These are phyloP conservation scores for Yamadazyma triangularis DNA, from an alignment of 1,139 yeast genomes.

Conservation along the genomic window DNA sequence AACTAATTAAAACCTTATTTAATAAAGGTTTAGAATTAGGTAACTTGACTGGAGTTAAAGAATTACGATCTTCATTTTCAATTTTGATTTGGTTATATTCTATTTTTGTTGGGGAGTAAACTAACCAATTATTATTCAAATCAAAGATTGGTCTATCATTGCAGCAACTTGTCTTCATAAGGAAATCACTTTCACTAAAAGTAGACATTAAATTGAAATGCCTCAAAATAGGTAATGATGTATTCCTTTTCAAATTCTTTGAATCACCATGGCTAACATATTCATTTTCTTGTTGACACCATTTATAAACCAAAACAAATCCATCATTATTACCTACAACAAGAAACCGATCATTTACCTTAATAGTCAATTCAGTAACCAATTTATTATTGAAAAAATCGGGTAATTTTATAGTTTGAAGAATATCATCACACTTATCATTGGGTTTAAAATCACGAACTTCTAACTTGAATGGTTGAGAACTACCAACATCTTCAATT, in stretches of 20 bases:
- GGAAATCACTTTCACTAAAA: slow-evolving; percentile 16
- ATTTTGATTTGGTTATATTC: slow-evolving; percentile 31
- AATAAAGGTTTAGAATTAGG: slow-evolving; percentile 45
- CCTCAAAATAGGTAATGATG: slow-evolving; percentile 21
- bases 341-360: slow-evolving; percentile 17
- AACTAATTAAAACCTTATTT: slow-evolving; percentile 40
- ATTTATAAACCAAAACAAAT: slow-evolving; percentile 15
- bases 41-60: slow-evolving; percentile 41
- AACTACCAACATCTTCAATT: not conserved
- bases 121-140: slow-evolving; percentile 47
- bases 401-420: slow-evolving; percentile 9
- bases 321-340: slow-evolving; percentile 24
- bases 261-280: slow-evolving; percentile 16
- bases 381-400: slow-evolving; percentile 1
- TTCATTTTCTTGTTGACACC: slow-evolving; percentile 3
- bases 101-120: slow-evolving; percentile 39
- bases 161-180: slow-evolving; percentile 31
- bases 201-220: slow-evolving; percentile 10
- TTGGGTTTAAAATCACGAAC: slow-evolving; percentile 1
- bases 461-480: slow-evolving; percentile 1
- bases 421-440: slow-evolving; percentile 1
- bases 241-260: slow-evolving; percentile 20
- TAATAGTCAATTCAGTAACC: slow-evolving; percentile 15
- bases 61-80: slow-evolving; percentile 10
- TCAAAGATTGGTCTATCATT: slow-evolving; percentile 44